Conservation (phyloP, 306 rosid genomes). For the Castanopsis chinensis region DNA sequence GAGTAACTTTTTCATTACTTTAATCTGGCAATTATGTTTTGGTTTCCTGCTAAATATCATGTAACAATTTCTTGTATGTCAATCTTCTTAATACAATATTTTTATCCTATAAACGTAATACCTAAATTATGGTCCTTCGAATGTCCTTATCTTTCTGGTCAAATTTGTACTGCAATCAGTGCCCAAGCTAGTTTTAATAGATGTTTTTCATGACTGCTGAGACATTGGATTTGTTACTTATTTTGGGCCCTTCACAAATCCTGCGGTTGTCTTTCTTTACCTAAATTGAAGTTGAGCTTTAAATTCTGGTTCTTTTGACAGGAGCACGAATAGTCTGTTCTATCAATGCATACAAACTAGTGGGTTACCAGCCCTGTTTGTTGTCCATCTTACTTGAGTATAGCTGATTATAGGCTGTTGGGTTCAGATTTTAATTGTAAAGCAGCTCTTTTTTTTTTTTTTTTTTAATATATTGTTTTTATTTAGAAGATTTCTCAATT, state of each 20-base stretch:
- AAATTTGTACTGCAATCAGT: not conserved
- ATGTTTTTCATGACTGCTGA: not conserved
- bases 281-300: too few relatives aligned
- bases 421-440: too few relatives aligned
- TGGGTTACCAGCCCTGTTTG: too few relatives aligned
- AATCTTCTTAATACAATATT: constrained; percentile 10
- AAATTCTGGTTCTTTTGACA: too few relatives aligned
- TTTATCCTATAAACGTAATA: constrained; percentile 2
- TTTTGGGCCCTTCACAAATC: constrained; percentile 7
- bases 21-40: constrained; percentile 1
- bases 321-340: too few relatives aligned
- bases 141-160: not conserved
- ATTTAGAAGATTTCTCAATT: too few relatives aligned
- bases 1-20: not conserved
- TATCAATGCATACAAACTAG: too few relatives aligned
- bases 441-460: too few relatives aligned
- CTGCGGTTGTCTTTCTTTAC: not conserved
- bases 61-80: constrained; percentile 4
- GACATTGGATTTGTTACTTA: constrained; percentile 1
- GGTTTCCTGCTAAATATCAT: not conserved
- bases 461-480: too few relatives aligned
- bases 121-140: not conserved
- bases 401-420: too few relatives aligned
- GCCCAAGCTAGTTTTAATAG: not conserved
- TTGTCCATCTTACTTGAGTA: too few relatives aligned